phyloP scores from a whole-genome alignment of 2,329 filamentous ascomycete genomes.

The Huntiella decipiens region DNA sequence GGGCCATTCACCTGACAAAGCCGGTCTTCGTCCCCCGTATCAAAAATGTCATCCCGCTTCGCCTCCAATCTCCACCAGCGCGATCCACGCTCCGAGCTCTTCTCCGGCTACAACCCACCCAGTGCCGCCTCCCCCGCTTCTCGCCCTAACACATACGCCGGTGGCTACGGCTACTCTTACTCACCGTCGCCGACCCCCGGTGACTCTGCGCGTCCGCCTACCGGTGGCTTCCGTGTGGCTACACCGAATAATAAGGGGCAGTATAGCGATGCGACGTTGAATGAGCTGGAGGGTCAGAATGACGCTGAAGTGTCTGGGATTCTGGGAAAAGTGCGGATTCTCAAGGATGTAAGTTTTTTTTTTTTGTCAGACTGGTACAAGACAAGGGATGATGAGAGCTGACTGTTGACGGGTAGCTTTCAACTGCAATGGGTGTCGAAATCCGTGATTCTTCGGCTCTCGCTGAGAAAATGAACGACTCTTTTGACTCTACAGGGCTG shows the following conservation, averaged over 20 bases:
- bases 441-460: slow-evolving; percentile 78
- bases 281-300: slow-evolving; percentile 90
- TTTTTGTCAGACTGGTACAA: not conserved
- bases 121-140: slow-evolving; percentile 21
- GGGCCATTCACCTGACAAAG: not conserved
- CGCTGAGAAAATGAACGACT: slow-evolving; percentile 89
- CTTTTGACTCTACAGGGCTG: slow-evolving; percentile 69
- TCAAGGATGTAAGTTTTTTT: slow-evolving; percentile 57
- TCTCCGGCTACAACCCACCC: slow-evolving; percentile 48
- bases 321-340: slow-evolving; percentile 66
- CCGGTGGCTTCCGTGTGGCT: slow-evolving; percentile 38
- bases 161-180: slow-evolving; percentile 27
- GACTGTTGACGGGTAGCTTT: slow-evolving; percentile 40
- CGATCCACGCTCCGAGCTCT: slow-evolving; percentile 52
- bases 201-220: slow-evolving; percentile 8
- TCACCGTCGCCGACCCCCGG: slow-evolving; percentile 9
- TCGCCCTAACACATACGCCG: slow-evolving; percentile 14
- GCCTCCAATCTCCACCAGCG: slow-evolving; percentile 54
- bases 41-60: slow-evolving; percentile 30
- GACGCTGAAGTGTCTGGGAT: slow-evolving; percentile 81
- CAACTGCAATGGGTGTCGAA: slow-evolving; percentile 81
- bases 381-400: not conserved
- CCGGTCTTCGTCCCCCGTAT: not conserved
- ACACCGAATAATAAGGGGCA: slow-evolving; percentile 69
- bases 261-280: slow-evolving; percentile 79